Evolutionary conservation across 2,329 filamentous ascomycete species (phyloP).

Genomic region (Cladobotryum mycophilum): DNA sequence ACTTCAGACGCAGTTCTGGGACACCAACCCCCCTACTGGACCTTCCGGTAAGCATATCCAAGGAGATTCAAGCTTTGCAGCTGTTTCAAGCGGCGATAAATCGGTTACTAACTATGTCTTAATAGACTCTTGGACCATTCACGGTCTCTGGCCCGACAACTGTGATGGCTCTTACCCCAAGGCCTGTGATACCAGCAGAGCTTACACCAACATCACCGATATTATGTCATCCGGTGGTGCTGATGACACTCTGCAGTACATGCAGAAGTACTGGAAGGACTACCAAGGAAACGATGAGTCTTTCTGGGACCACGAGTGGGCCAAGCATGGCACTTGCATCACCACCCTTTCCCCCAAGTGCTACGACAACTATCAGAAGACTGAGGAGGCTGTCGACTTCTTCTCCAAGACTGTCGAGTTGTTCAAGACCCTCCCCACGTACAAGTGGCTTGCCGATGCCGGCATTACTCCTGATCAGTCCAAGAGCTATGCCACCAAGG

Average conservation of each 20-base stretch:
- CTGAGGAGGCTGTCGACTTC: slow-evolving; percentile 62
- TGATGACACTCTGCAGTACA: slow-evolving; percentile 54
- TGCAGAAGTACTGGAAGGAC: slow-evolving; percentile 68
- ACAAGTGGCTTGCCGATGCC: slow-evolving; percentile 53
- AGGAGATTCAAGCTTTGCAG: neutral
- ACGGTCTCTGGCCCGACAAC: slow-evolving; percentile 60
- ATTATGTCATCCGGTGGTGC: slow-evolving; percentile 51
- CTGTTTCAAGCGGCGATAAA: neutral
- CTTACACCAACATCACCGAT: slow-evolving; percentile 58
- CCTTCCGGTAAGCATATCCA: slow-evolving; percentile 33
- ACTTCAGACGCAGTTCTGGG: slow-evolving; percentile 73
- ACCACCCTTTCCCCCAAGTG: slow-evolving; percentile 61
- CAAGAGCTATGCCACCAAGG: slow-evolving; percentile 51
- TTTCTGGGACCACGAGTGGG: slow-evolving; percentile 72
- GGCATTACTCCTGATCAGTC: slow-evolving; percentile 49
- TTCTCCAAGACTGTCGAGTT: slow-evolving; percentile 59
- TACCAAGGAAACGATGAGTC: slow-evolving; percentile 55
- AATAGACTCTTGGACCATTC: slow-evolving; percentile 65
- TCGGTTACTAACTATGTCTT: neutral
- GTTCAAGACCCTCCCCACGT: slow-evolving; percentile 64
- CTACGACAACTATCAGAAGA: slow-evolving; percentile 54
- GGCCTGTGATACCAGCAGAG: slow-evolving; percentile 56
- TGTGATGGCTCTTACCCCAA: slow-evolving; percentile 65
- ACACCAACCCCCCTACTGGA: slow-evolving; percentile 57
- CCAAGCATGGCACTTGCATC: slow-evolving; percentile 67